Evolutionary conservation across 2,329 filamentous ascomycete genomes (phyloP).

Genomic region (Colletotrichum eleusines): DNA sequence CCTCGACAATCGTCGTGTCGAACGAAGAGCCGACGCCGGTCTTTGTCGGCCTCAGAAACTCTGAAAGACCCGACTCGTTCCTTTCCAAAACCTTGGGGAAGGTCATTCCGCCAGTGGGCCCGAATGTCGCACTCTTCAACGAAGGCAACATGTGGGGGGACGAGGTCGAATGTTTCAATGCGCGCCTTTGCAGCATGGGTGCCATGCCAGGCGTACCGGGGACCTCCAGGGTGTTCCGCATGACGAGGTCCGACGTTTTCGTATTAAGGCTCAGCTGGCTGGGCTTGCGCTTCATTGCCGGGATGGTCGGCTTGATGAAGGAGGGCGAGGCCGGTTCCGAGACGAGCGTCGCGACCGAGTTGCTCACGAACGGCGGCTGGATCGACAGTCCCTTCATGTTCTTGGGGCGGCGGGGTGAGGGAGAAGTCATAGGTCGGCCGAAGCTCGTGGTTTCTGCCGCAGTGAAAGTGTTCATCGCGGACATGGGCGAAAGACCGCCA

Average conservation of each 20-base stretch:
- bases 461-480: constrained; percentile 61
- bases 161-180: constrained; percentile 75
- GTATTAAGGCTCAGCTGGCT: constrained; percentile 85
- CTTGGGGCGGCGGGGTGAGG: constrained; percentile 77
- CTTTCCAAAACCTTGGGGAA: constrained; percentile 71
- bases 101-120: constrained; percentile 72
- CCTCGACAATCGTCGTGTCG: constrained; percentile 63
- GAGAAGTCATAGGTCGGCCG: constrained; percentile 74
- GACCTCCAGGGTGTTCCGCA: constrained; percentile 64
- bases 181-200: constrained; percentile 71
- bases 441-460: constrained; percentile 56
- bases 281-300: constrained; percentile 78
- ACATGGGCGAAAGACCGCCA: constrained; percentile 52
- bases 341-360: constrained; percentile 59
- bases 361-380: constrained; percentile 68
- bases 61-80: constrained; percentile 71
- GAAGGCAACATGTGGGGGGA: constrained; percentile 75
- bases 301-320: constrained; percentile 84
- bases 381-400: constrained; percentile 89
- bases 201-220: constrained; percentile 67
- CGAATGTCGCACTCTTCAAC: constrained; percentile 70
- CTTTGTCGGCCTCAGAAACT: constrained; percentile 66
- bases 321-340: constrained; percentile 79
- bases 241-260: constrained; percentile 67
- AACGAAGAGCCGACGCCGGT: constrained; percentile 52